Conservation (phyloP, 1,139 yeast genomes). For the Diutina siamensis region DNA sequence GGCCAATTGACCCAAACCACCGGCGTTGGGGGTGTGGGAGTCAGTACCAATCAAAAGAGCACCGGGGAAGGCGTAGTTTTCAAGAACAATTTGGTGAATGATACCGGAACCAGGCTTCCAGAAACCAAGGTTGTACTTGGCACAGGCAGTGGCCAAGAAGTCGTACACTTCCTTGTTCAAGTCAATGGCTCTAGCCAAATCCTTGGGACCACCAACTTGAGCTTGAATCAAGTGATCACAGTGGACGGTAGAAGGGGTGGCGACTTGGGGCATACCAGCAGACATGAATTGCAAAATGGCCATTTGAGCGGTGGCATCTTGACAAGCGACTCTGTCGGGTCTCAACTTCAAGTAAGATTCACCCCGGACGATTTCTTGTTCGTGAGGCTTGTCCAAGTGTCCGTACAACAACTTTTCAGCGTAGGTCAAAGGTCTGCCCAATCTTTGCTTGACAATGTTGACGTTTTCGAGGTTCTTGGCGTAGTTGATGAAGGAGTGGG, state of each 20-base stretch:
- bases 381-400: conserved; percentile 92
- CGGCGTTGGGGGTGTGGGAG: conserved; percentile 98
- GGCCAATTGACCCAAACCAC: conserved; percentile 98
- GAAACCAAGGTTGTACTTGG: conserved; percentile 97
- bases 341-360: conserved; percentile 90
- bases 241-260: conserved; percentile 96
- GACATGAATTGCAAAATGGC: conserved; percentile 98
- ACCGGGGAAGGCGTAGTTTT: conserved; percentile 98
- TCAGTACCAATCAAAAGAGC: conserved; percentile 95
- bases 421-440: conserved; percentile 89
- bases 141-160: conserved; percentile 87
- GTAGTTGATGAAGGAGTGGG: conserved; percentile 69
- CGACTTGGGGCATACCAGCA: conserved; percentile 88
- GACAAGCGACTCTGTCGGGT: conserved; percentile 99
- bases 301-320: conserved; percentile 99
- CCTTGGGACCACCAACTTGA: conserved; percentile 86
- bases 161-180: conserved; percentile 95
- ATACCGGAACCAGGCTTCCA: conserved; percentile 99
- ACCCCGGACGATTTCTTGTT: conserved; percentile 93
- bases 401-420: conserved; percentile 96
- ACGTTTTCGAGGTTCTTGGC: conserved; percentile 75
- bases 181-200: conserved; percentile 86
- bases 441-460: conserved; percentile 75
- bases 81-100: conserved; percentile 94
- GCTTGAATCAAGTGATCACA: conserved; percentile 99